phyloP scores from a whole-genome alignment of 2,329 filamentous ascomycete species.

The Calonectria pauciramosa region DNA sequence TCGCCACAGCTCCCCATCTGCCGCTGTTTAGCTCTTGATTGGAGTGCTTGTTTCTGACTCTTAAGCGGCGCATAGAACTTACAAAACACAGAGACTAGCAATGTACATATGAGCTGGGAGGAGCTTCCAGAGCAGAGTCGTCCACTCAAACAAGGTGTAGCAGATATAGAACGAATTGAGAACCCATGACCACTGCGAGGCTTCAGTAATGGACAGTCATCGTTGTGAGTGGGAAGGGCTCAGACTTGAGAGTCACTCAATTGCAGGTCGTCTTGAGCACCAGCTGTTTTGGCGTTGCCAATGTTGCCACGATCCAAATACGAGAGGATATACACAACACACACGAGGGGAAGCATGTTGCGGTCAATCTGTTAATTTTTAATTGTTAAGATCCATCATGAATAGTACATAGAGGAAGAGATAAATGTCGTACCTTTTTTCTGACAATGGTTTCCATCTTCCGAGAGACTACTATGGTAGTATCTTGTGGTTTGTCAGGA shows the following conservation, averaged over 20 bases:
- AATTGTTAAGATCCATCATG: background rate
- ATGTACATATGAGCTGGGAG: conserved; percentile 33
- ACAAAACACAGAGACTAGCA: conserved; percentile 22
- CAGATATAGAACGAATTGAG: conserved; percentile 36
- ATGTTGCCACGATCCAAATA: conserved; percentile 40
- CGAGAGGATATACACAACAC: conserved; percentile 33
- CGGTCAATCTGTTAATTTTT: conserved; percentile 28
- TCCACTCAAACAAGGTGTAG: conserved; percentile 37
- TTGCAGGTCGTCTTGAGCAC: conserved; percentile 25
- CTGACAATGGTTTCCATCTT: background rate
- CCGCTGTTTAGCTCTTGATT: fast-evolving
- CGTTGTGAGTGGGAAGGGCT: background rate
- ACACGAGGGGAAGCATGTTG: conserved; percentile 32
- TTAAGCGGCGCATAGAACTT: background rate
- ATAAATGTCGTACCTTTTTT: background rate
- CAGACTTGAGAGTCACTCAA: conserved; percentile 18
- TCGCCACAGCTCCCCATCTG: conserved; percentile 35
- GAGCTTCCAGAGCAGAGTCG: conserved; percentile 35
- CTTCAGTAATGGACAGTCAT: background rate
- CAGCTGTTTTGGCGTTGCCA: conserved; percentile 39
- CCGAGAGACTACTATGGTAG: background rate
- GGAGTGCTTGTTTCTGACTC: fast-evolving
- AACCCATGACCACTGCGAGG: conserved; percentile 35
- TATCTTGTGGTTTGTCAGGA: background rate
- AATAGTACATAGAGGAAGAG: background rate